Percentiles rank a stretch among this genome's conserved stretches.
Evolutionary conservation across 1,284 basidiomycete species (phyloP).

Genomic region (Athelia sp.): DNA sequence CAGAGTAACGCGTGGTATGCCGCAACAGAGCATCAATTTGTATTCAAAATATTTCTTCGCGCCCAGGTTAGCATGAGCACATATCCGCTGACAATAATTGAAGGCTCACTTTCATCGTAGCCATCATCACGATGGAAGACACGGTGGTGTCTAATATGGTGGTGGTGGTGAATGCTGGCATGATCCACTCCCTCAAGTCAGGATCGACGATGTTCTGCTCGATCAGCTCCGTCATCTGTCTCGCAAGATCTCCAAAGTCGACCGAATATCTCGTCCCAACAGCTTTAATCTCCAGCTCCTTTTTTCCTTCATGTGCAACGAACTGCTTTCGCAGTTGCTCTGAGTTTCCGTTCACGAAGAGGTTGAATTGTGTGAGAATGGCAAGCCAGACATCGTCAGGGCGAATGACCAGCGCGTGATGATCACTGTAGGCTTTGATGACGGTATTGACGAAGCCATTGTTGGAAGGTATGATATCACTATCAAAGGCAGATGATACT

Average conservation of each 20-base stretch:
- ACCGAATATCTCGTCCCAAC: conserved; percentile 22
- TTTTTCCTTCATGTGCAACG: conserved; percentile 32
- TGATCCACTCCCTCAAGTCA: conserved; percentile 33
- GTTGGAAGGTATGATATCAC: conserved; percentile 19
- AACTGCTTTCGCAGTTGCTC: conserved; percentile 35
- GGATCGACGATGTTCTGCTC: conserved; percentile 30
- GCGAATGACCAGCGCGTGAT: conserved; percentile 29
- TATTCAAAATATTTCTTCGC: conserved; percentile 30
- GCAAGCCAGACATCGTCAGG: conserved; percentile 44
- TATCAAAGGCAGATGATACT: not conserved
- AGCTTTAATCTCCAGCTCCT: conserved; percentile 23
- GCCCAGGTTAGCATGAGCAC: too few species aligned
- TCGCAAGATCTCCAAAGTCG: conserved; percentile 29
- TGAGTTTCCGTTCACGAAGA: conserved; percentile 37
- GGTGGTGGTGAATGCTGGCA: conserved; percentile 44
- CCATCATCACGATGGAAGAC: conserved; percentile 39
- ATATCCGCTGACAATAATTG: too few species aligned
- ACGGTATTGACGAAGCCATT: conserved; percentile 35
- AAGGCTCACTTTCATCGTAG: conserved; percentile 26
- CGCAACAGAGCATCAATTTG: conserved; percentile 27
- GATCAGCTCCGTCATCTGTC: conserved; percentile 29
- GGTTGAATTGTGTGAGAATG: conserved; percentile 37
- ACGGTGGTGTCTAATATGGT: conserved; percentile 33
- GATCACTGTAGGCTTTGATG: conserved; percentile 31
- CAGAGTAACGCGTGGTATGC: conserved; percentile 45